Evolutionary conservation across 225 moss, liverwort and hornwort species (phyloP).

Genomic region (Physcomitrellopsis africana): DNA sequence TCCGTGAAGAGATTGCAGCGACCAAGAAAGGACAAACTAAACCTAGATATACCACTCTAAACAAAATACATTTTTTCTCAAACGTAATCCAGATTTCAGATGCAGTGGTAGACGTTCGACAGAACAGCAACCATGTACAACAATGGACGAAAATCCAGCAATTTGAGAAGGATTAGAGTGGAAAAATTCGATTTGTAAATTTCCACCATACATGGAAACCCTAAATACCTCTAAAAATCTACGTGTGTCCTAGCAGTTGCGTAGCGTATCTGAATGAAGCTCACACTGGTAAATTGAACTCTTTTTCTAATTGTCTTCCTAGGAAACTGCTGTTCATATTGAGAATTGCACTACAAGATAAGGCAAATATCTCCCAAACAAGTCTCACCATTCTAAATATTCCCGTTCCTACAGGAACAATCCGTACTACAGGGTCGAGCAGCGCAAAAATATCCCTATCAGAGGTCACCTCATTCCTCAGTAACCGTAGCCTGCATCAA

Average conservation of each 20-base stretch:
- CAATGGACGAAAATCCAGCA: background rate
- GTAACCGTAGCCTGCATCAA: slow-evolving; percentile 84
- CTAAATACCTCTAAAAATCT: slow-evolving; percentile 22
- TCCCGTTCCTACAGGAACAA: slow-evolving; percentile 33
- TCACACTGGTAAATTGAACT: slow-evolving; percentile 10
- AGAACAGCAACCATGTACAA: background rate
- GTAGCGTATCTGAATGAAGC: slow-evolving; percentile 13
- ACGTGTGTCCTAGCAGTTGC: slow-evolving; percentile 17
- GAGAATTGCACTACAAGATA: slow-evolving; percentile 15
- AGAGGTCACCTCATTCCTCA: slow-evolving; percentile 33
- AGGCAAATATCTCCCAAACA: slow-evolving; percentile 14
- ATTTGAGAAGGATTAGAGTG: background rate
- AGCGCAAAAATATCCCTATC: slow-evolving; percentile 29
- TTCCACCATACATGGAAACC: slow-evolving; percentile 17
- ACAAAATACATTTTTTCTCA: too few relatives aligned
- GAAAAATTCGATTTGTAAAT: slow-evolving; percentile 29
- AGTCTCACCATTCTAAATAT: slow-evolving; percentile 28
- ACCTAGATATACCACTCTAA: too few relatives aligned
- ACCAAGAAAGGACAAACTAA: too few relatives aligned
- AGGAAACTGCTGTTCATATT: slow-evolving; percentile 26
- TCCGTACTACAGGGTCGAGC: background rate
- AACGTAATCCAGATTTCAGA: too few relatives aligned
- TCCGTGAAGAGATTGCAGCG: too few relatives aligned
- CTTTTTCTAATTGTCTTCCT: background rate
- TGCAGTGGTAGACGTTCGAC: background rate